Evolutionary conservation across 805 yeast genomes (phyloP).

Genomic region (Kluyveromyces nonfermentans): DNA sequence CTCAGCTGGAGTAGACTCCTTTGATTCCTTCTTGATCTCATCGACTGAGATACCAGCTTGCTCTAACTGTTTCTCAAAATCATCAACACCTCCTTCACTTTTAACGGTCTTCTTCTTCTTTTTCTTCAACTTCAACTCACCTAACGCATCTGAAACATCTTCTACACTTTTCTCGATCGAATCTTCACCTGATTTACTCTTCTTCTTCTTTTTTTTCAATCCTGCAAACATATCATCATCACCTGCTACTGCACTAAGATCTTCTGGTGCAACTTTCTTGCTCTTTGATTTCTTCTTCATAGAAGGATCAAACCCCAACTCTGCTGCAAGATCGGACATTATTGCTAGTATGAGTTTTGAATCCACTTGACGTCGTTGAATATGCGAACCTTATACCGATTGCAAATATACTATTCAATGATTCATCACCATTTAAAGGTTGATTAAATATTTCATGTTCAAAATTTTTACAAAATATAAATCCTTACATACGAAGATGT

Average conservation of each 20-base stretch:
- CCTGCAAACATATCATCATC: conserved; percentile 71
- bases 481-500: neutral
- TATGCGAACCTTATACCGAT: neutral
- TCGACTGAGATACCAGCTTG: conserved; percentile 75
- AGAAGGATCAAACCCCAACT: conserved; percentile 61
- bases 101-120: conserved; percentile 73
- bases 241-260: conserved; percentile 32
- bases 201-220: conserved; percentile 79
- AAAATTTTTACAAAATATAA: neutral
- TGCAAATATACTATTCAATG: neutral
- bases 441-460: neutral
- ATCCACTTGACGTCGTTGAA: neutral
- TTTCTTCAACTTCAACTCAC: conserved; percentile 66
- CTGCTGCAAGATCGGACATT: conserved; percentile 29
- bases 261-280: conserved; percentile 37
- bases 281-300: conserved; percentile 75
- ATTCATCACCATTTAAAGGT: neutral
- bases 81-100: conserved; percentile 51
- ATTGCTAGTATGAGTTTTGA: neutral
- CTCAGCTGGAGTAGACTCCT: conserved; percentile 27
- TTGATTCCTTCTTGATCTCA: conserved; percentile 23
- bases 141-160: conserved; percentile 51
- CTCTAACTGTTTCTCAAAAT: conserved; percentile 82
- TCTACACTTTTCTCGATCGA: conserved; percentile 32
- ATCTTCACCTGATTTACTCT: conserved; percentile 36